These are phyloP conservation scores for Chlorella sp. DNA, from an alignment of 139 green algal genomes.

Conservation along the genomic window DNA sequence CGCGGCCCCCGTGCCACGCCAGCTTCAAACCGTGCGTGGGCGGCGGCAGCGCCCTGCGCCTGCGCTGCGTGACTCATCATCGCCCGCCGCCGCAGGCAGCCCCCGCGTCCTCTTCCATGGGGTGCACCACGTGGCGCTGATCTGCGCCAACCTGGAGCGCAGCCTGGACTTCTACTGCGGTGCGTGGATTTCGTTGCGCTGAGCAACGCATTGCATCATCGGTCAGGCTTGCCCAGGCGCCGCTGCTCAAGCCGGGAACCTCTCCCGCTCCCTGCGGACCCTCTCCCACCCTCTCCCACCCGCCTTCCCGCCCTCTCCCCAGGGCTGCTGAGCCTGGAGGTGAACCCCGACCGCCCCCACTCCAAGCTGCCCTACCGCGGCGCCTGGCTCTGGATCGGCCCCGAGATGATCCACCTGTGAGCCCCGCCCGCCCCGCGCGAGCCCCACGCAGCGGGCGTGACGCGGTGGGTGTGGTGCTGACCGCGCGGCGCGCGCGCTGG, in stretches of 20 bases:
- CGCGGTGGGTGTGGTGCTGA: background rate
- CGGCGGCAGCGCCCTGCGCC: too few species aligned
- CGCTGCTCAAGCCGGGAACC: background rate
- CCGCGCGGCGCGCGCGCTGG: background rate
- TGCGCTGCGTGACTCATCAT: background rate
- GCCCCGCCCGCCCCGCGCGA: background rate
- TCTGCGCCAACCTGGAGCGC: constrained; percentile 77
- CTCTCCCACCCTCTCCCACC: background rate
- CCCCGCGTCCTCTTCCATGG: constrained; percentile 64
- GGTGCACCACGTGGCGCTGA: constrained; percentile 87
- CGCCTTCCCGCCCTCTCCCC: background rate
- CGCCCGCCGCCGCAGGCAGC: background rate
- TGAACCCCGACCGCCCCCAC: constrained; percentile 86
- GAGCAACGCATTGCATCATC: too few species aligned
- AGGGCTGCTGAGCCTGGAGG: constrained; percentile 34
- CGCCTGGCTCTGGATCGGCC: constrained; percentile 83
- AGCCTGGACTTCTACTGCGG: constrained; percentile 83
- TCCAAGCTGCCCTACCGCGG: constrained; percentile 87
- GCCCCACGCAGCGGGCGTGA: background rate
- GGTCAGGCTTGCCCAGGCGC: too few species aligned
- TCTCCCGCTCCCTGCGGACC: background rate
- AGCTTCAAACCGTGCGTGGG: too few species aligned
- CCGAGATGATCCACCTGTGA: constrained; percentile 86
- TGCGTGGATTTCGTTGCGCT: background rate
- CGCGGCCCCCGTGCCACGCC: too few species aligned